A percentile compares a stretch with the other conserved stretches of the same genome.
Evolutionary conservation across 163 green algal genomes (phyloP).

Genomic region (Volvox carteri): DNA sequence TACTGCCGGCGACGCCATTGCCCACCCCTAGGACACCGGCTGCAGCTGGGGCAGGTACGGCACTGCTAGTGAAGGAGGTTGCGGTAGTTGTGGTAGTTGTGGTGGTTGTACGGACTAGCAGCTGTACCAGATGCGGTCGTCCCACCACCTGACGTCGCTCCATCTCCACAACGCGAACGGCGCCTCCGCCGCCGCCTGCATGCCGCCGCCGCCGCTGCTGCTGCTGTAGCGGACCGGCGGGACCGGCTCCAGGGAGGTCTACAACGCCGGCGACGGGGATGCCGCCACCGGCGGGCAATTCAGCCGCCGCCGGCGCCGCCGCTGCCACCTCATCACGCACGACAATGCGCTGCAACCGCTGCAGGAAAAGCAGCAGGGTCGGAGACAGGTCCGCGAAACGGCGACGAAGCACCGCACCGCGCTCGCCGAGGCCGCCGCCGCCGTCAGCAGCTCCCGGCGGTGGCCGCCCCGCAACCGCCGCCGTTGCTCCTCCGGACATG

Average conservation of each 20-base stretch:
- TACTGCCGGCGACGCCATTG: too few relatives aligned
- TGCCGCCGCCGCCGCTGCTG: not conserved
- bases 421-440: not conserved
- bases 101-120: constrained; percentile 1
- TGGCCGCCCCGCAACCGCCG: not conserved
- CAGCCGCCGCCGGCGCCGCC: not conserved
- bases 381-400: constrained; percentile 67
- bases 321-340: constrained; percentile 41
- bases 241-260: too few relatives aligned
- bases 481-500: not conserved
- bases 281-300: not conserved
- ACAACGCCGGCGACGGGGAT: not conserved
- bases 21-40: too few relatives aligned
- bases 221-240: not conserved
- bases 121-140: constrained; percentile 17
- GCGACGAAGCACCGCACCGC: constrained; percentile 39
- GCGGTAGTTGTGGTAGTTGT: too few relatives aligned
- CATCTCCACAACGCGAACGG: constrained; percentile 28
- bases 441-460: too few relatives aligned
- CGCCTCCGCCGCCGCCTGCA: not conserved
- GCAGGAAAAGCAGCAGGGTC: constrained; percentile 73
- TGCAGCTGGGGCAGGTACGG: too few relatives aligned
- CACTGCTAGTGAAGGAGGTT: not conserved
- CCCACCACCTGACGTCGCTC: constrained; percentile 17
- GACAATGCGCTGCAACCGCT: constrained; percentile 56